phyloP scores from a whole-genome alignment of 176 grass and related monocot species.

The Phragmites australis region DNA sequence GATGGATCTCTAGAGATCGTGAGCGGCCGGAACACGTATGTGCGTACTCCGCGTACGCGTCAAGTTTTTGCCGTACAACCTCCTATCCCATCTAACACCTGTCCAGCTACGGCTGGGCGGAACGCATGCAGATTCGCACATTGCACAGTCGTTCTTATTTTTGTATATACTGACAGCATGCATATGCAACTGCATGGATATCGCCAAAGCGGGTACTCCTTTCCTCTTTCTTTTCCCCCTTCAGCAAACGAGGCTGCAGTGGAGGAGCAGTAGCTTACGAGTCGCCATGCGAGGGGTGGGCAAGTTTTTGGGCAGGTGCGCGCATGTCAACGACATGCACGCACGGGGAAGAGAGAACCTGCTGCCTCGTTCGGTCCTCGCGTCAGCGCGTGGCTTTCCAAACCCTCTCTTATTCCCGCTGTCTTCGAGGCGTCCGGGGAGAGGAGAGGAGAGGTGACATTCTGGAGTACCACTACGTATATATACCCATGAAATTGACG shows the following conservation, averaged over 20 bases:
- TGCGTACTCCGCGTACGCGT: no score
- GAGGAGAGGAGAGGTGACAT: neutral
- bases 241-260: neutral
- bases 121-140: neutral
- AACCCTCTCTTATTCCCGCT: constrained; percentile 39
- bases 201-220: neutral
- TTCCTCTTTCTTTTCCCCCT: neutral
- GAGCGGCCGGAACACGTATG: no score
- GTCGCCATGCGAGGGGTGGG: constrained; percentile 24
- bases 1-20: no score
- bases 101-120: neutral
- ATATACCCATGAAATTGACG: neutral
- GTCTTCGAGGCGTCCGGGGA: constrained; percentile 40
- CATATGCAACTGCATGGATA: neutral
- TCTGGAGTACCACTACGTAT: neutral
- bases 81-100: no score
- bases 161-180: neutral
- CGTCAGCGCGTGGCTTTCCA: constrained; percentile 33
- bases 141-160: neutral
- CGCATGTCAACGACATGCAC: constrained; percentile 54
- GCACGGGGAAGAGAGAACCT: neutral
- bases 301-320: constrained; percentile 4
- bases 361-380: neutral
- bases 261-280: constrained; percentile 33
- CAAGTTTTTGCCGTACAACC: no score